Evolutionary conservation across 805 yeast species (phyloP), one percentile per base, ranked within the genome.

Genomic region (Saccharomycopsis olivae): DNA sequence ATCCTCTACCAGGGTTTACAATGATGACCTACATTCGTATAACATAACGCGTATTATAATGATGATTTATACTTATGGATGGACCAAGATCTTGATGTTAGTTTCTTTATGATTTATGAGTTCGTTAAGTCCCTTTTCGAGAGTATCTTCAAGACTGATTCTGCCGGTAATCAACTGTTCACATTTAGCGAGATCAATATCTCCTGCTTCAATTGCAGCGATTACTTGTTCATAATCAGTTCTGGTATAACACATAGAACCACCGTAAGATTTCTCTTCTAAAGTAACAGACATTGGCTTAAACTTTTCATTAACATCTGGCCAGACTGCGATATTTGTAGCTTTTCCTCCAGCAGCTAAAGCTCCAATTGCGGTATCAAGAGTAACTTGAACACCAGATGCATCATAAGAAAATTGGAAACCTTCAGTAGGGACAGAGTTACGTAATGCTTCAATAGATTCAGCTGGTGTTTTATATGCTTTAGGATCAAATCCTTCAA

Each of bases 251-350:
- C 81, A 74, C 64, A 75, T 73, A 1, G 81, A 73, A 2, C 82
- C 84, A 32, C 74, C 65, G 28, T 71, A 58, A 34, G 55, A 55
- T 51, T 72, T 76, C 53, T 78, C 84, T 39, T 66, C 65, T 49
- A 66, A 58, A 3, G 79, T 69, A 15, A 73, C 55, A 46, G 64
- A 66, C 77, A 73, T 75, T 40, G 78, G 79, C 47, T 62, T 62
- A 51, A 66, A 69, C 13, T 59, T 60, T 19, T 69, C 57, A 5
- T 74, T 66, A 28, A 64, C 59, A 34, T 66, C 63, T 16, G 77
- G 74, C 80, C 81, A 77, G 33, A 78, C 71, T 4, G 84, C 84
- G 40, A 77, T 68, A 54, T 76, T 77, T 23, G 73, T 71, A n/a
- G 75, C 70, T 2, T 63, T 60, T 33, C 84, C 84, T 46, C 71